Evolutionary conservation across 2,329 filamentous ascomycete genomes (phyloP), one percentile per base, ranked within the genome.

Genomic region (Clarireedia paspali): DNA sequence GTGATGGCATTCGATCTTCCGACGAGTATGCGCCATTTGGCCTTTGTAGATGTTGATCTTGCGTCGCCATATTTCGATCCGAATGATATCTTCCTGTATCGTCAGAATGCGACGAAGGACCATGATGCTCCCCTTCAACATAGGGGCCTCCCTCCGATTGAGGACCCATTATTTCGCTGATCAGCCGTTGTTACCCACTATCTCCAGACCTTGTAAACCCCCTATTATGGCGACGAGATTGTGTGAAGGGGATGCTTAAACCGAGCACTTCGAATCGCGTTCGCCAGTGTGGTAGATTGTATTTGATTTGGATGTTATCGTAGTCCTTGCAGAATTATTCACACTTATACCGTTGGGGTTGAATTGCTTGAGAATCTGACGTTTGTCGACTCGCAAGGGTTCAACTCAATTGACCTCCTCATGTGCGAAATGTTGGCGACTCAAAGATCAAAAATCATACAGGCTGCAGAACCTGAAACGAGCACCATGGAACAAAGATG

Each of bases 101-200:
- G 36, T 63, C 52, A 39, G 49, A 49, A 50, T 59, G 57, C 53
- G 53, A 20, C 34, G 59, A 50, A 23, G 57, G 57, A 34, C 60
- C 61, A 62, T 65, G 59, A 50, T 59, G 60, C 23, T 58, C 58
- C 30, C 60, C 62, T 47, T 67, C 64, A 17, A 62, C 68, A 60
- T 67, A 68, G 59, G 66, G 64, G 55, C 66, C 65, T 61, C 67
- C 66, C 65, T 72, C 69, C 49, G 68, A 64, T 57, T 70, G 68
- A 62, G 69, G 68, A 62, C 69, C 64, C 69, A 70, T 69, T 58
- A 56, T 66, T 49, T 36, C 53, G 34, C 40, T 53, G 50, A 48
- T 57, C 50, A 57, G 40, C 36, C 20, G 36, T 27, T 55, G 42
- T 55, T 50, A 55, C n/a, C 53, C 53, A 50, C 53, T 50, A 42